Evolutionary conservation across 352 stramenopile genomes (phyloP), one percentile per base, ranked within the genome.

Genomic region (Globisporangium nunn): DNA sequence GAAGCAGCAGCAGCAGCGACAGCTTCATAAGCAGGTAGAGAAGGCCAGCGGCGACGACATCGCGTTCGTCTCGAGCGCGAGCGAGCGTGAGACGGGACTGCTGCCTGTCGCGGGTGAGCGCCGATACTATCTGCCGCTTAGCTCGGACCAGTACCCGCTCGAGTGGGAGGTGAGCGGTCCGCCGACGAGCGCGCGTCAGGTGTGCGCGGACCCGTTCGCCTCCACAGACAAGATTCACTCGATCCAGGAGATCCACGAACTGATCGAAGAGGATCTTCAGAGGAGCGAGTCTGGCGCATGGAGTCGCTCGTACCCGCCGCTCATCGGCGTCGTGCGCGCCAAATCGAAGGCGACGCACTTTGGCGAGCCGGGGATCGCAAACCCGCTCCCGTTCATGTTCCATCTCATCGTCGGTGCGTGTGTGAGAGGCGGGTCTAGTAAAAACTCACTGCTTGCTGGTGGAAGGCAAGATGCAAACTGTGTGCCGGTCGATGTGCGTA

Each of bases 301-400:
- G 31, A 8, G 31, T 37, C 37, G 37, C 10, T 41, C 37, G 0
- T 23, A 10, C 40, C 69, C 71, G 15, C 72, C 72, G 3, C 79
- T 91, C 60, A 43, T 75, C 17, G 80, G 80, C 1, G 62, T 71
- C 3, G 70, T 91, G 35, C 70, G 70, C 0, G 72, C 83, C 46
- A 88, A 88, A 56, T 91, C 80, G 1, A 64, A 60, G 40, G 54
- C 85, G 23, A 72, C 64, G 12, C 76, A 88, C 31, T 35, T 85
- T 10, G 78, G 74, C 0, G 64, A 77, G 15, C 66, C 76, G 2
- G 54, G 56, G 15, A 52, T 77, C 0, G 14, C 61, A 2, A 85
- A 87, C 53, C 63, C 67, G 4, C 82, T 91, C 46, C 78, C 80
- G 29, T 91, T 88, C 56, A 70, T 71, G 33, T 91, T 91, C 48